Conservation (phyloP, 1,139 yeast genomes). For the Yamadazyma conglobata region DNA sequence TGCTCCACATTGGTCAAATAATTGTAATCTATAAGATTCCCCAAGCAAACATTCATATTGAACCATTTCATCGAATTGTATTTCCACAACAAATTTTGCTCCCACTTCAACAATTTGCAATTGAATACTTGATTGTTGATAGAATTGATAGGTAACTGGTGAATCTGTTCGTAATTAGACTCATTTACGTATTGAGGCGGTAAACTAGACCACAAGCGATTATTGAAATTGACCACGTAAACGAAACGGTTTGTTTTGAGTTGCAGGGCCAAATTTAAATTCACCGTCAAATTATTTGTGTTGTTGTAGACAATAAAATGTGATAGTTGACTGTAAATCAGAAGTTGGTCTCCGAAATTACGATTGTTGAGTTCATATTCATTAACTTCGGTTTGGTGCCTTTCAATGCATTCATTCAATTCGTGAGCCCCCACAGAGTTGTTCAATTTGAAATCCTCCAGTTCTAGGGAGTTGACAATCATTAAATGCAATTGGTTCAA, state of each 20-base stretch:
- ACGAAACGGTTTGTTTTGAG: conserved; percentile 11
- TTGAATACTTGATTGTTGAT: conserved; percentile 17
- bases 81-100: conserved; percentile 38
- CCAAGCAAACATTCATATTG: conserved; percentile 26
- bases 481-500: conserved; percentile 14
- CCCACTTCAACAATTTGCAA: conserved; percentile 29
- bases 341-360: conserved; percentile 29
- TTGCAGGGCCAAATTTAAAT: conserved; percentile 15
- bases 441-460: conserved; percentile 11
- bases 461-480: conserved; percentile 13
- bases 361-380: conserved; percentile 26
- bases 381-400: conserved; percentile 1
- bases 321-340: conserved; percentile 31
- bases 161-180: conserved; percentile 13
- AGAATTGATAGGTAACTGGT: conserved; percentile 18
- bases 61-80: conserved; percentile 31
- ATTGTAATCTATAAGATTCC: conserved; percentile 33
- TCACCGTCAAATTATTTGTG: conserved; percentile 12
- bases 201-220: conserved; percentile 15
- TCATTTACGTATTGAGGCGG: conserved; percentile 17
- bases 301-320: conserved; percentile 34
- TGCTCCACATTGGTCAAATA: conserved; percentile 16
- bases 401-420: conserved; percentile 5
- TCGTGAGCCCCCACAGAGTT: conserved; percentile 13
- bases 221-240: conserved; percentile 18